These are phyloP conservation scores for Gnomoniopsis sp. DNA, from an alignment of 2,329 filamentous ascomycete species.

Conservation along the genomic window DNA sequence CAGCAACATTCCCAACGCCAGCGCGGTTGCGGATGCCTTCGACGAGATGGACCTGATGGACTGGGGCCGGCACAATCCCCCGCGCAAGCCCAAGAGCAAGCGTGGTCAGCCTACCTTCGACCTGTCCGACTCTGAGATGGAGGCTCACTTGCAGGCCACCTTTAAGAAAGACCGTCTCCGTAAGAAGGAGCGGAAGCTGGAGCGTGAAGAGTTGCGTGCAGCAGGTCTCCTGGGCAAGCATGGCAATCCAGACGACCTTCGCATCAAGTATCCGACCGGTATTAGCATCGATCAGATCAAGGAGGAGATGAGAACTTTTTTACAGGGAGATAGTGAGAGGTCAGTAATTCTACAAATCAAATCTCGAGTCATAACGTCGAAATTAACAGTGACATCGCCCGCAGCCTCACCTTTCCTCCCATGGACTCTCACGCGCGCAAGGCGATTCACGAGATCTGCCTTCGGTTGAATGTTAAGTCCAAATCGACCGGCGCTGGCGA, in stretches of 20 bases:
- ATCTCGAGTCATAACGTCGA: neutral
- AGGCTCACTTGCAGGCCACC: conserved; percentile 52
- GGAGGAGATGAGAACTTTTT: conserved; percentile 68
- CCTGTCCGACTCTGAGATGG: conserved; percentile 65
- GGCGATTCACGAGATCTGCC: conserved; percentile 74
- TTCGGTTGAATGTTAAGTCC: conserved; percentile 73
- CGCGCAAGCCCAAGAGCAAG: conserved; percentile 61
- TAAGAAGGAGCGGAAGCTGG: conserved; percentile 67
- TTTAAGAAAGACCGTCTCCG: conserved; percentile 68
- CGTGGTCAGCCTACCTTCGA: conserved; percentile 47
- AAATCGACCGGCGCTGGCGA: conserved; percentile 75
- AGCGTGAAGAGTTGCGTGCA: conserved; percentile 65
- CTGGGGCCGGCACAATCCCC: conserved; percentile 64
- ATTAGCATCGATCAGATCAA: conserved; percentile 69
- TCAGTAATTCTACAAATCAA: conserved; percentile 37
- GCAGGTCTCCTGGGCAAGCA: conserved; percentile 63
- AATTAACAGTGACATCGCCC: conserved; percentile 14
- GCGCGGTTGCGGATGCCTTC: conserved; percentile 44
- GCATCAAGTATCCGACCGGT: conserved; percentile 68
- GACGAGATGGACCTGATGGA: conserved; percentile 84
- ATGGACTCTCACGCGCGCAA: conserved; percentile 79
- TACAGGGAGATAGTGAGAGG: conserved; percentile 61
- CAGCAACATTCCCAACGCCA: conserved; percentile 32
- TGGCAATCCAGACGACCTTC: conserved; percentile 54
- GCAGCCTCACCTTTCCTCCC: conserved; percentile 71